These are phyloP conservation scores for Diplotaxis tenuifolia DNA, from an alignment of 345 rosid genomes.

Conservation along the genomic window DNA sequence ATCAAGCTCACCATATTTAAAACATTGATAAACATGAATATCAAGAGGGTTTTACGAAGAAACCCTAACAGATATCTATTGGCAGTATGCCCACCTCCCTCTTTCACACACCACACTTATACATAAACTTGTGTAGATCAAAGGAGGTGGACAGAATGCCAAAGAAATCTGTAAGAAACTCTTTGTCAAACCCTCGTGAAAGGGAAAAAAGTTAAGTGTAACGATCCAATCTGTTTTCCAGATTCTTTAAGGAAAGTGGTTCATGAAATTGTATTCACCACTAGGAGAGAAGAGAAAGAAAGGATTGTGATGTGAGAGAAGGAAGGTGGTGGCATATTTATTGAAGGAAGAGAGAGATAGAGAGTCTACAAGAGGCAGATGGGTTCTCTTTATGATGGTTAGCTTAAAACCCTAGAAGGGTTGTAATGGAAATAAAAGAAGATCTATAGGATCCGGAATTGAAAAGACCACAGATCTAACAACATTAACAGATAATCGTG, in stretches of 20 bases:
- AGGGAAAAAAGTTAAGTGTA: constrained; percentile 7
- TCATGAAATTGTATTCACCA: background rate
- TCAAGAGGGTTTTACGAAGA: constrained; percentile 75
- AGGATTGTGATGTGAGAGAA: background rate
- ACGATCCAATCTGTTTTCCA: constrained; percentile 2
- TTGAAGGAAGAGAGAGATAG: constrained; percentile 32
- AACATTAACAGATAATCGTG: background rate
- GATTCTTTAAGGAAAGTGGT: background rate
- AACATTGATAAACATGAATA: background rate
- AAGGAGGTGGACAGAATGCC: constrained; percentile 91
- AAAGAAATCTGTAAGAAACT: constrained; percentile 68
- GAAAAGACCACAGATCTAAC: constrained; percentile 26
- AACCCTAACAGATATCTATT: constrained; percentile 76
- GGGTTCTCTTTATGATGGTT: constrained; percentile 8
- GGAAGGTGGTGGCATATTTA: constrained; percentile 21
- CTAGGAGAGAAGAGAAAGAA: background rate
- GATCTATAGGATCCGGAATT: constrained; percentile 10
- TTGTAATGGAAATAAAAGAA: constrained; percentile 37
- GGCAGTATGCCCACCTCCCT: constrained; percentile 93
- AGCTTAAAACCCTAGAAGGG: constrained; percentile 35
- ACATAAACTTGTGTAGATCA: background rate
- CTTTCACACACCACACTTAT: background rate
- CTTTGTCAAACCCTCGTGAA: constrained; percentile 86
- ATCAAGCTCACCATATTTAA: constrained; percentile 1
- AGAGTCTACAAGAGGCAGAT: constrained; percentile 10